phyloP scores from a whole-genome alignment of 306 rosid genomes.

The Oxytropis ochrocephala region DNA sequence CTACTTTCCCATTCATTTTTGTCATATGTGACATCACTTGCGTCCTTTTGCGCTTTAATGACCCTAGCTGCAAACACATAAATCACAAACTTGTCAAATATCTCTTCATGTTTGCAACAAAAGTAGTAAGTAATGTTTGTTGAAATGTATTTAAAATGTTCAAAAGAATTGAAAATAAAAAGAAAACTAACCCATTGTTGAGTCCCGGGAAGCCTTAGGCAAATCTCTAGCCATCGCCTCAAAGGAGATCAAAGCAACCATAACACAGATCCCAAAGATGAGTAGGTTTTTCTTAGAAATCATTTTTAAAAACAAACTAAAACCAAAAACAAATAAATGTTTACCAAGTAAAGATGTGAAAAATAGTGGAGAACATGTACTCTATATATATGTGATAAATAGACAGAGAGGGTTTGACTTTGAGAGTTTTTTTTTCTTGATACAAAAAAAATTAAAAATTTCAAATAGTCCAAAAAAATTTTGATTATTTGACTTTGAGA shows the following conservation, averaged over 20 bases:
- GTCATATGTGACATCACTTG: too few species aligned
- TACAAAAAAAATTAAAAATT: too few species aligned
- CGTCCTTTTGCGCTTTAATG: too few species aligned
- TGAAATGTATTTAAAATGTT: neutral
- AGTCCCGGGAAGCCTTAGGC: neutral
- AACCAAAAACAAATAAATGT: neutral
- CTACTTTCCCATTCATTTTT: too few species aligned
- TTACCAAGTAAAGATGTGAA: neutral
- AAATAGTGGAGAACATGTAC: neutral
- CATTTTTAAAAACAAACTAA: constrained; percentile 12
- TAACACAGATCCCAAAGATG: constrained; percentile 19
- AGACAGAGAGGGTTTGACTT: neutral
- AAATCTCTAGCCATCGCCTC: constrained; percentile 11
- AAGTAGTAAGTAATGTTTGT: too few species aligned
- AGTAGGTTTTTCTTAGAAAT: constrained; percentile 15
- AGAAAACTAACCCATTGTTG: neutral
- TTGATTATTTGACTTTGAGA: too few species aligned
- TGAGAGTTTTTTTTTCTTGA: too few species aligned
- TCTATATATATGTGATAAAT: neutral
- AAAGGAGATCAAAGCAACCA: neutral
- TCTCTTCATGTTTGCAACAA: too few species aligned
- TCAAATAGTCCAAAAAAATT: too few species aligned
- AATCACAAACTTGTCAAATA: too few species aligned
- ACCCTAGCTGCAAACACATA: too few species aligned
- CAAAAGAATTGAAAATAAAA: neutral